Evolutionary conservation across 805 yeast genomes (phyloP).

Genomic region (Yarrowia bubula): DNA sequence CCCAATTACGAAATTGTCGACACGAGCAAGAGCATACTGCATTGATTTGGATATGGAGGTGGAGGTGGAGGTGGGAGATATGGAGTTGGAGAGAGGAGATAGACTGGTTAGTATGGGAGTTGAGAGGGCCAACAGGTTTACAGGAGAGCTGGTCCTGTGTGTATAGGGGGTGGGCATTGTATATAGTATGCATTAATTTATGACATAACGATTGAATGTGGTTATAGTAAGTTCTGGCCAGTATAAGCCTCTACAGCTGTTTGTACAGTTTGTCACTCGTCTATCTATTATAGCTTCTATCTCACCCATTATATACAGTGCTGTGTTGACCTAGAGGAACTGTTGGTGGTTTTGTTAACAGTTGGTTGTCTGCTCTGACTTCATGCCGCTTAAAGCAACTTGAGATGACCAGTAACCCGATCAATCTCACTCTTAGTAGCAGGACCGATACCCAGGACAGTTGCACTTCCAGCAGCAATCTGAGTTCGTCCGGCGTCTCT

Average conservation of each 20-base stretch:
- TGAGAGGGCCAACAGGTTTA: constrained; percentile 44
- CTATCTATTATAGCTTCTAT: too few relatives aligned
- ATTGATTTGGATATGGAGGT: constrained; percentile 49
- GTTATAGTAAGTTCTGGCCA: too few relatives aligned
- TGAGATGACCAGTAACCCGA: constrained; percentile 74
- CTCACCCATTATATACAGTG: too few relatives aligned
- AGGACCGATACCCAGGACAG: constrained; percentile 96
- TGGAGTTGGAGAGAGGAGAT: constrained; percentile 45
- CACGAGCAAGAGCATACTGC: constrained; percentile 48
- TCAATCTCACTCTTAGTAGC: constrained; percentile 81
- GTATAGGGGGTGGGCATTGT: constrained; percentile 31
- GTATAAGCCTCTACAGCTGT: too few relatives aligned
- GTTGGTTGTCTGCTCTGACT: too few relatives aligned
- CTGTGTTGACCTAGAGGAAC: too few relatives aligned
- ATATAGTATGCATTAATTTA: not conserved
- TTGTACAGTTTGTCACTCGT: not conserved
- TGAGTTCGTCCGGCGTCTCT: constrained; percentile 98
- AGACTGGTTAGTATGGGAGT: constrained; percentile 48
- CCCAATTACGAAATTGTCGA: not conserved
- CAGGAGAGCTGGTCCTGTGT: constrained; percentile 44
- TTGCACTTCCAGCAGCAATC: constrained; percentile 92
- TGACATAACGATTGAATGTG: too few relatives aligned
- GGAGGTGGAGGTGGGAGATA: constrained; percentile 40
- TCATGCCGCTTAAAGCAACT: constrained; percentile 61
- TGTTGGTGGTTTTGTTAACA: not conserved